Evolutionary conservation across 306 rosid species (phyloP).

Genomic region (Calophaca sinica): DNA sequence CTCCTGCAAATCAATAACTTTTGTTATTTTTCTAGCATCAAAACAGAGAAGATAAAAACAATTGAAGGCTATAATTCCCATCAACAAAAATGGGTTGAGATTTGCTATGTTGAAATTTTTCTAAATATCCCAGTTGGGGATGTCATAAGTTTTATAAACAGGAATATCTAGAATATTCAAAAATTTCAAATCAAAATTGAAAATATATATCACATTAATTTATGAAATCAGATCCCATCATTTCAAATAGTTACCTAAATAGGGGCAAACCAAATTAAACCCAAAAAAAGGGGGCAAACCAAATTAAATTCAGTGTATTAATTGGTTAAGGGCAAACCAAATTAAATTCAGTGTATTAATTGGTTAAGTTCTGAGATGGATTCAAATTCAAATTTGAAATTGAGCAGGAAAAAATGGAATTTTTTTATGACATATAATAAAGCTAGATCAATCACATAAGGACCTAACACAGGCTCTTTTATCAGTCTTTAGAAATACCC

Average conservation of each 20-base stretch:
- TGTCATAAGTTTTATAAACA: neutral
- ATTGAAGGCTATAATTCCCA: neutral
- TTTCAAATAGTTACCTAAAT: conserved; percentile 15
- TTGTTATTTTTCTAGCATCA: conserved; percentile 34
- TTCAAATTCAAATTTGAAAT: conserved; percentile 24
- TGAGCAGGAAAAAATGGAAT: neutral
- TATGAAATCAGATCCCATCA: neutral
- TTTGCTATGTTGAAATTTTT: neutral
- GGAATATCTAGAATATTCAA: too few relatives aligned
- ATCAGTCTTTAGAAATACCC: too few relatives aligned
- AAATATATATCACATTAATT: conserved; percentile 35
- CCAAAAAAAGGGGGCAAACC: neutral
- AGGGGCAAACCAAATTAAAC: neutral
- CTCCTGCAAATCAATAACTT: conserved; percentile 60
- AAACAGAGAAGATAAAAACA: neutral
- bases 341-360: neutral
- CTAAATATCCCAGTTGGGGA: neutral
- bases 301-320: neutral
- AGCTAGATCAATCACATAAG: conserved; percentile 20
- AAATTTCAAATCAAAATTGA: neutral
- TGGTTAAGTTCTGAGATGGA: neutral
- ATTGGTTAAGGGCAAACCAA: neutral
- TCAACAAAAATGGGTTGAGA: conserved; percentile 14
- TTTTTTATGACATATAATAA: neutral
- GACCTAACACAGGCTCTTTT: neutral